Conservation (phyloP, 2,329 filamentous ascomycete species). For the Leptodontidium sp. region DNA sequence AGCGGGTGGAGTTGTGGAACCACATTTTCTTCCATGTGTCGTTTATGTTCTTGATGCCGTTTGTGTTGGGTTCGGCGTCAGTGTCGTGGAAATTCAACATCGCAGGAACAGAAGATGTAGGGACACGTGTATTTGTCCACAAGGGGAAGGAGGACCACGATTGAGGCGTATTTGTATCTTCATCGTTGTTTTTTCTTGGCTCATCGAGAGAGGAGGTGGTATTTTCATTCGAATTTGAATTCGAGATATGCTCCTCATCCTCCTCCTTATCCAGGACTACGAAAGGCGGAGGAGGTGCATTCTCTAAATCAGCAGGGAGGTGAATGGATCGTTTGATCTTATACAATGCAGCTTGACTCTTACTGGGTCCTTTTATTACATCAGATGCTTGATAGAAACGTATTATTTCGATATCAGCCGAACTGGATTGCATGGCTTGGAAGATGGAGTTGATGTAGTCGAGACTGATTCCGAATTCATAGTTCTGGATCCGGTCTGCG, state of each 20-base stretch:
- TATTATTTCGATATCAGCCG: slow-evolving; percentile 34
- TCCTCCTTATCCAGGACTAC: too few species aligned
- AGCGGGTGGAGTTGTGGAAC: slow-evolving; percentile 24
- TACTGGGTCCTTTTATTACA: slow-evolving; percentile 26
- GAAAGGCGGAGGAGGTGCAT: slow-evolving; percentile 1
- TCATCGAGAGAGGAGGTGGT: too few species aligned
- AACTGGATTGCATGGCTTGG: slow-evolving; percentile 34
- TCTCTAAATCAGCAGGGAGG: slow-evolving; percentile 32
- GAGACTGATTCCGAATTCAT: slow-evolving; percentile 36
- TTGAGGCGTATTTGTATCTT: too few species aligned
- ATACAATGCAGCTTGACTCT: slow-evolving; percentile 15
- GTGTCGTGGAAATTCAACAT: slow-evolving; percentile 23
- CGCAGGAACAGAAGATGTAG: slow-evolving; percentile 25
- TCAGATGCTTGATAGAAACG: slow-evolving; percentile 30
- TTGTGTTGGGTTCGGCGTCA: not conserved
- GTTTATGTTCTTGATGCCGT: not conserved
- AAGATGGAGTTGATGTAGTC: slow-evolving; percentile 39
- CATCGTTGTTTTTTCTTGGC: too few species aligned
- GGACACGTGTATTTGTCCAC: slow-evolving; percentile 28
- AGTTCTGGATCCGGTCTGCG: slow-evolving; percentile 13
- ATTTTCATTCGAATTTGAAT: slow-evolving; percentile 9
- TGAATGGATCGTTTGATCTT: slow-evolving; percentile 27
- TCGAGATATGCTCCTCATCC: not conserved
- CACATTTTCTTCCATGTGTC: slow-evolving; percentile 31
- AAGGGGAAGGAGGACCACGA: not conserved